phyloP scores from a whole-genome alignment of 164 flowering plant species.

The Umbilicus rupestris region DNA sequence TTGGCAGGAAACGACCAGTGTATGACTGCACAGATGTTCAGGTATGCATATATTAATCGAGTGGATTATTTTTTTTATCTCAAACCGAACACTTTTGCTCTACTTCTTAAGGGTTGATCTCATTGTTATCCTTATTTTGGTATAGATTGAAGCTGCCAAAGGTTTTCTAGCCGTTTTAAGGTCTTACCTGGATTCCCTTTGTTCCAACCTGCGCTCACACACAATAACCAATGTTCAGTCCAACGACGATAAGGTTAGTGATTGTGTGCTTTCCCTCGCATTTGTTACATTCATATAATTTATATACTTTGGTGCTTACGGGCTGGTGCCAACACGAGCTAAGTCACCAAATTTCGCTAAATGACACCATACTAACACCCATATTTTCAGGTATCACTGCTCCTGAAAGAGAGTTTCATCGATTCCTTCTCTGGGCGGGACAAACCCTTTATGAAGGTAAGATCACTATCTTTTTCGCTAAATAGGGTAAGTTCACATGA shows the following conservation, averaged over 20 bases:
- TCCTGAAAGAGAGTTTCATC: constrained; percentile 90
- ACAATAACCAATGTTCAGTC: constrained; percentile 97
- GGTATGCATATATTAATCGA: constrained; percentile 28
- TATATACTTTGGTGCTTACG: background rate
- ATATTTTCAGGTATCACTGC: constrained; percentile 71
- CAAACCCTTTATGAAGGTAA: constrained; percentile 90
- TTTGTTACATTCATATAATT: background rate
- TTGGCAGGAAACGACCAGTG: constrained; percentile 73
- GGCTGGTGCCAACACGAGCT: background rate
- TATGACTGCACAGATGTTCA: constrained; percentile 90
- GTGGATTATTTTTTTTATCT: background rate
- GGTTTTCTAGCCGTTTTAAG: constrained; percentile 66
- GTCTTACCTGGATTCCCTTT: constrained; percentile 76
- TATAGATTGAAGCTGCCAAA: constrained; percentile 83
- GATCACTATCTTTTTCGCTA: background rate
- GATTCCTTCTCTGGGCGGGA: constrained; percentile 85
- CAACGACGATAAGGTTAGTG: constrained; percentile 85
- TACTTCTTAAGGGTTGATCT: background rate
- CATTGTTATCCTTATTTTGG: background rate
- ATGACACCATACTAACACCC: background rate
- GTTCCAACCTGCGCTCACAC: constrained; percentile 86
- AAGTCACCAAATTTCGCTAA: background rate
- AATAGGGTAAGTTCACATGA: background rate
- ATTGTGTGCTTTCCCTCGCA: background rate
- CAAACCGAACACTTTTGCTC: background rate